Evolutionary conservation across 129 eudicot genomes (phyloP), one percentile per base, ranked within the genome.

Genomic region (Deinandra increscens): DNA sequence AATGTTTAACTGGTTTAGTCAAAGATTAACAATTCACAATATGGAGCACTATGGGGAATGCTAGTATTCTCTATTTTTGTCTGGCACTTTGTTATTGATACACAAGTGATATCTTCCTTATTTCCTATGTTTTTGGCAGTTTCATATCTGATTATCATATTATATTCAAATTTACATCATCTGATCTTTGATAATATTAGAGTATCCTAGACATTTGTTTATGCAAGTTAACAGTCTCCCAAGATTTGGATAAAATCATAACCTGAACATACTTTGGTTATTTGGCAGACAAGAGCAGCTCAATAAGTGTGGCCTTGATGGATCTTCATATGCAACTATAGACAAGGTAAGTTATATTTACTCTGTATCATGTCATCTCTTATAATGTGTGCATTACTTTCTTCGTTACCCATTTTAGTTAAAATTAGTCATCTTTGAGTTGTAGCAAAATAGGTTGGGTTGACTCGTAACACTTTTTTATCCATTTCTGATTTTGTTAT

Each of bases 1-100:
- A 79, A 81, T 74, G 53, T 55, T 51, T 83, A 70, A 34, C 72
- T 41, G 46, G 23, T 51, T 64, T 71, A 11, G 76, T 33, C 43
- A 61, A 75, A 68, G 37, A 74, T 81, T 90, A 87, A 90, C 97
- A 45, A 90, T 90, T 71, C 97, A 90, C 85, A 90, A 90, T 64
- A 90, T 90, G 97, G 95, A 90, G 82, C 89, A 90, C 69, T 87
- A 83, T 51, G 97, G 97, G 44, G 97, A 90, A 42, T 90, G 97
- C 87, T 81, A 91, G 97, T 90, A 81, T 60, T 72, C 66, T 68
- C 34, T 26, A 36, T 36, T 36, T 64, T 61, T 37, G 48, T 38
- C 31, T 79, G 18, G 49, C 19, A 71, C 20, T 42, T 64, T 42
- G 6, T 64, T n/a, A 66, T n/a, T n/a, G n/a, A 48, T 33, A 48